A percentile compares a stretch with the other conserved stretches of the same genome.
Conservation (phyloP, 495 filamentous ascomycete genomes). For the Penicillium lividum region DNA sequence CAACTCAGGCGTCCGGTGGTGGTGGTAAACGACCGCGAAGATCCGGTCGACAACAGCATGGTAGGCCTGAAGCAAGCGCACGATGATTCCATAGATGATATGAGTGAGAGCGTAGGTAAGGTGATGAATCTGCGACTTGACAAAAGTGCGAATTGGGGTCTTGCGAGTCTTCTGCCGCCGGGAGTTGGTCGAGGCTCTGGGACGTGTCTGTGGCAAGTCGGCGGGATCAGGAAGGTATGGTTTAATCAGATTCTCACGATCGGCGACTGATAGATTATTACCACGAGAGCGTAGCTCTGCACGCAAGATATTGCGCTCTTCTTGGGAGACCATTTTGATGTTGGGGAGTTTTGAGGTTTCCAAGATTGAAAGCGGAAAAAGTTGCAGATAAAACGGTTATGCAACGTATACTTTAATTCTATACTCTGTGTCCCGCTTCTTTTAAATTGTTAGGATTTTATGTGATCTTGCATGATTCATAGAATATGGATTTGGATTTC, state of each 20-base stretch:
- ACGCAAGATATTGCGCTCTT: constrained; percentile 61
- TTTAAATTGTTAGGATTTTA: background rate
- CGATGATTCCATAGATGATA: constrained; percentile 79
- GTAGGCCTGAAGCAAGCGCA: constrained; percentile 76
- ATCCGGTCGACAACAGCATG: constrained; percentile 73
- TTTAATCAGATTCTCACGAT: constrained; percentile 71
- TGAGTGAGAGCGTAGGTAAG: constrained; percentile 74
- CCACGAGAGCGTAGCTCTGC: constrained; percentile 61
- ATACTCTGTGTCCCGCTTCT: too few species aligned
- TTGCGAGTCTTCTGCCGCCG: constrained; percentile 37
- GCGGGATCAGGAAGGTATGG: constrained; percentile 72
- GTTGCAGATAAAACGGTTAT: background rate
- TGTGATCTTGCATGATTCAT: background rate
- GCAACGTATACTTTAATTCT: constrained; percentile 4
- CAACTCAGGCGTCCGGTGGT: constrained; percentile 89
- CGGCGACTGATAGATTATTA: constrained; percentile 58
- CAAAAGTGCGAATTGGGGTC: constrained; percentile 64
- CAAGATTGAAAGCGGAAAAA: constrained; percentile 4
- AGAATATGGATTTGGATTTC: too few species aligned
- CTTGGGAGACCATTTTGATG: constrained; percentile 52
- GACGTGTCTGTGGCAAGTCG: constrained; percentile 23
- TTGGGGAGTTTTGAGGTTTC: background rate
- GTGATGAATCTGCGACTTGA: constrained; percentile 65
- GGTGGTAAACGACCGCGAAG: constrained; percentile 81
- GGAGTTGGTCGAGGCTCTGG: constrained; percentile 16